Evolutionary conservation across 164 flowering plant species (phyloP).

Genomic region (Sedum album): DNA sequence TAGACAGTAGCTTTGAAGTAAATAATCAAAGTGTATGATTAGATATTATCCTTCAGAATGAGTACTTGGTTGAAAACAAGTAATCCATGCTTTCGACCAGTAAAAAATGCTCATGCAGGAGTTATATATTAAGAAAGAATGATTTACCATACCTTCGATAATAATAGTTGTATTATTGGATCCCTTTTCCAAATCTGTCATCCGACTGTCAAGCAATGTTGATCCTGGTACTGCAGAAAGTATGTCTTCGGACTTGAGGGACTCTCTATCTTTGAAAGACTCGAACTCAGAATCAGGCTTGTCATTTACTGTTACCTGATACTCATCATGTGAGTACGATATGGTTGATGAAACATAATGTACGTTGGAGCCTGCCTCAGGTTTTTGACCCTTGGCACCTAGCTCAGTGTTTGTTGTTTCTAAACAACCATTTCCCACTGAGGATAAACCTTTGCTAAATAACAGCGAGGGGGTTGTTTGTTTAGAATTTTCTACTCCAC

Average conservation of each 20-base stretch:
- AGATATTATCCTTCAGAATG: no score
- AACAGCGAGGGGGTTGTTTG: neutral
- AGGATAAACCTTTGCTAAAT: neutral
- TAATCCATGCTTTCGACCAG: neutral
- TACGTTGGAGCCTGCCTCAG: neutral
- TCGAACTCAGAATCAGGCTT: neutral
- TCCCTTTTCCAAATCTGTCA: no score
- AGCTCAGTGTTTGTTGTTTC: neutral
- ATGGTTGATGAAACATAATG: neutral
- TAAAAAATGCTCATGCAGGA: no score
- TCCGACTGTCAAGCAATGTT: neutral
- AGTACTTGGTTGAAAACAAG: neutral
- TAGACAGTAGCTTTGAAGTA: no score
- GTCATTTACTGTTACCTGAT: neutral
- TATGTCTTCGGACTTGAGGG: conserved; percentile 1
- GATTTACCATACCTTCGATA: conserved; percentile 5
- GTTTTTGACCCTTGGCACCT: neutral
- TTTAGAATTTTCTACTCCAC: neutral
- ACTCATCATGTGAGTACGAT: neutral
- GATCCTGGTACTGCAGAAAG: conserved; percentile 3
- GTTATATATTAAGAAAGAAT: neutral
- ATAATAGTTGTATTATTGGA: neutral
- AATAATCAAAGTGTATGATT: no score
- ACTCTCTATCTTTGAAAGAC: neutral
- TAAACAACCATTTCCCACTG: neutral